Base-by-base conservation (phyloP, 164 flowering plant genomes). In the Magnolia changhungtana region DNA sequence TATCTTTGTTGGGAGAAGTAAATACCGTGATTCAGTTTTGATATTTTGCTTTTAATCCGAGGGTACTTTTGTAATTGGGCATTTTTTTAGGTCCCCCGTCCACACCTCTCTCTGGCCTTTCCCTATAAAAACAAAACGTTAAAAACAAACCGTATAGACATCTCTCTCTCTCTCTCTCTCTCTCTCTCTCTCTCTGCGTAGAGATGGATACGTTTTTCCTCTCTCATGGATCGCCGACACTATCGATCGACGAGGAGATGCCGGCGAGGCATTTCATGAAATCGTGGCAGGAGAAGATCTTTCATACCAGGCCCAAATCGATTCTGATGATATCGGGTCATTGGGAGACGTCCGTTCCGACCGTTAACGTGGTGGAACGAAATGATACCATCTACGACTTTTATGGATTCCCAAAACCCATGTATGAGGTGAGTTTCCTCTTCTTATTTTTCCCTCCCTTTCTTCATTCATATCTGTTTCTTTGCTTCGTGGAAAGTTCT, bases 271-370 rank as follows among this genome's bases (percentile, higher is more conserved):
- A 72, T 52, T 90, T 90, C 83, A 68, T 90, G 63, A 66, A 88
- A 73, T 74, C 86, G 0, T 92, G 91, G 89, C 82, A 81, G 77
- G 67, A 82, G n/a, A 81, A 78, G 27, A 77, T 86, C 0, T 77
- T 78, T 7, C 5, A 74, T 1, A 68, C 80, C 29, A 85, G 49
- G 37, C 98, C 98, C 67, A 84, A 67, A 2, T 72, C 96, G 3
- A 90, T 92, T 63, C 87, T 95, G 21, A 69, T 92, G n/a, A 80
- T 95, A 18, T 92, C 98, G 13, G 97, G 84, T 11, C 98, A 95
- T 71, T 95, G 95, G 94, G 96, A 93, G 65, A 94, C 96, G 66
- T 0, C 73, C 0, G 84, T 76, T 1, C 98, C 97, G 51, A 71
- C 89, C 14, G 90, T 94, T 73, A 94, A 87, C 82, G 82, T 80